Evolutionary conservation across 163 green algal genomes (phyloP), one percentile per base, ranked within the genome.

Genomic region (Chloroidium sp.): DNA sequence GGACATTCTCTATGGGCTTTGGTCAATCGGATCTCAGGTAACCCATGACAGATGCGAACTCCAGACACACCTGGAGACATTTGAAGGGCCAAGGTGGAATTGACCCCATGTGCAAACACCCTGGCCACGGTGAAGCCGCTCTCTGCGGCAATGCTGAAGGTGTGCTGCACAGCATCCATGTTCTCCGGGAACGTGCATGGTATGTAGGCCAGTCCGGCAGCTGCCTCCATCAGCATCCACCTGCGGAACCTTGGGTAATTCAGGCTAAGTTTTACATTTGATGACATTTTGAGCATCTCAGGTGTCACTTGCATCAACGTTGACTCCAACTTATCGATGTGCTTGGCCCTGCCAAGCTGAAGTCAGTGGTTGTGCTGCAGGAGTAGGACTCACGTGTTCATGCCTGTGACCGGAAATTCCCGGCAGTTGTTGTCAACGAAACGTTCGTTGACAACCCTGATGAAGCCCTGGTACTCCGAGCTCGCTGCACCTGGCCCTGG

Each of bases 181-280:
- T 76, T 14, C 57, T 59, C 6, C 69, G 14, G 10, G 10, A 76
- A 4, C 64, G 6, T 6, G 64, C 64, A 72, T 10, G 69, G 14
- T 10, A 76, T 60, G 69, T 59, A 4, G 6, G 69, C 69, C 8
- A 76, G 10, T 4, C 69, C 69, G 8, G 69, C 69, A 10, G 69
- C 69, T 76, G 69, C 8, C 69, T 76, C 69, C 69, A 76, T 76
- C 10, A 76, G 69, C 69, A 60, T 59, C 69, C 69, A 76, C 14
- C 69, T 76, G 14, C 69, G 64, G 64, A 10, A 36, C 36, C 36
- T 36, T 36, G 36, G 36, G 36, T 36, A 36, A 36, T 36, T 36
- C 36, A 36, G 36, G 36, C 36, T 36, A 36, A 36, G 36, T 36
- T 36, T 36, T 36, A 36, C 36, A 36, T 36, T 36, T 36, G 36